phyloP scores from a whole-genome alignment of 208 protist species.

The Polymyxa betae region DNA sequence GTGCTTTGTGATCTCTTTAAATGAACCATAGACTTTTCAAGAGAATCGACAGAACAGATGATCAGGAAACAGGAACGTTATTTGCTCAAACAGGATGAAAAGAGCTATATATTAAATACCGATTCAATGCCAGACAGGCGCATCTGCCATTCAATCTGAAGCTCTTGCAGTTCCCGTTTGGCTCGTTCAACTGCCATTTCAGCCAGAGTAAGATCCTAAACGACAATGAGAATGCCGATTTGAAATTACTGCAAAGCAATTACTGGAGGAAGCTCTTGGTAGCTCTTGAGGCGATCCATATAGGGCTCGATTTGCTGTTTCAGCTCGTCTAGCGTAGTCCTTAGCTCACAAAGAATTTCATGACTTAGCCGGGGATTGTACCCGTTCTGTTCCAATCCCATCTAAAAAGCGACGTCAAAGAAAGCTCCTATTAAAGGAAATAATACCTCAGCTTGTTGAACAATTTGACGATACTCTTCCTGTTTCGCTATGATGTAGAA shows the following conservation, averaged over 20 bases:
- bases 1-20: too few relatives aligned
- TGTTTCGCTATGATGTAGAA: conserved; percentile 28
- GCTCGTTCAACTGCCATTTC: neutral
- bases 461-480: neutral
- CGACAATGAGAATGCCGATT: neutral
- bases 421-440: neutral
- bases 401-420: neutral
- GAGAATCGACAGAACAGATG: too few relatives aligned
- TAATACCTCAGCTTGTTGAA: neutral
- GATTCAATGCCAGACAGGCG: conserved; percentile 22
- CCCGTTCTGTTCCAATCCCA: neutral
- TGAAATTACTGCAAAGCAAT: neutral
- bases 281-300: neutral
- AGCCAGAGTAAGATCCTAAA: conserved; percentile 8
- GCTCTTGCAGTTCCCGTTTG: neutral
- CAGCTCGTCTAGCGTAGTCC: neutral
- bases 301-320: neutral
- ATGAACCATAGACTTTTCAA: too few relatives aligned
- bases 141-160: neutral
- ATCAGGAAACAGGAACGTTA: too few relatives aligned
- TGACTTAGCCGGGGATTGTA: neutral
- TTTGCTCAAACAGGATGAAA: too few relatives aligned
- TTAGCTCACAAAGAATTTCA: neutral
- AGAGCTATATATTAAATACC: conserved; percentile 7
- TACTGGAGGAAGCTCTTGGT: conserved; percentile 39